These are phyloP conservation scores for Pyropia yezoensis DNA, from an alignment of 23 red algal genomes.

Conservation along the genomic window DNA sequence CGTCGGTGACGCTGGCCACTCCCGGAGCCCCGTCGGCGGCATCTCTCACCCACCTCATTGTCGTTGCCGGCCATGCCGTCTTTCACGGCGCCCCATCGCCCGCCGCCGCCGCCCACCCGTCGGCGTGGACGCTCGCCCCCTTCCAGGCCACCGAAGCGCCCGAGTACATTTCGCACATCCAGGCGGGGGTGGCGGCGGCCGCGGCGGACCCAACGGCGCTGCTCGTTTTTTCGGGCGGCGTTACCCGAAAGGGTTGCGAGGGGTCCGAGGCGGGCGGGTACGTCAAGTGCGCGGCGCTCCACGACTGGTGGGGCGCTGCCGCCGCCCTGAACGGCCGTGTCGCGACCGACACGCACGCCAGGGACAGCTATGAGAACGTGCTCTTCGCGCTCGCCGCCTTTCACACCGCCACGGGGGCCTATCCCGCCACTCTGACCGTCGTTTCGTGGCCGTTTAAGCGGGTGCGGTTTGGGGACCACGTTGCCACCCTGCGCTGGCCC, in stretches of 20 bases:
- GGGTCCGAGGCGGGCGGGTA: slow-evolving; percentile 53
- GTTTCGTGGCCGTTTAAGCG: slow-evolving; percentile 57
- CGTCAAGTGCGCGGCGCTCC: slow-evolving; percentile 19
- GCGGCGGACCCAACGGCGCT: slow-evolving; percentile 20
- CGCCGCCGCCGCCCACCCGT: slow-evolving; percentile 9
- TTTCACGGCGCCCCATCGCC: slow-evolving; percentile 23
- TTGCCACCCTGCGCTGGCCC: slow-evolving; percentile 36
- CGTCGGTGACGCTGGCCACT: too few species aligned
- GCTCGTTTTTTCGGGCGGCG: slow-evolving; percentile 70
- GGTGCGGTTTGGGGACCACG: slow-evolving; percentile 38
- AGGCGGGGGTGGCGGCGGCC: slow-evolving; percentile 27
- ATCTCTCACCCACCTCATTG: slow-evolving; percentile 30
- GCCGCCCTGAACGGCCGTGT: slow-evolving; percentile 16
- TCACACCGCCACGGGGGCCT: slow-evolving; percentile 18
- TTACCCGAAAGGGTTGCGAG: slow-evolving; percentile 30
- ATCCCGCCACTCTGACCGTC: slow-evolving; percentile 35
- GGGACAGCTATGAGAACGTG: slow-evolving; percentile 82
- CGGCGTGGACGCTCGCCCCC: slow-evolving; percentile 31
- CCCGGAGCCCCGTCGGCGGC: background rate
- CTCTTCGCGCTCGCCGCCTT: slow-evolving; percentile 64
- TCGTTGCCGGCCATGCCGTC: slow-evolving; percentile 69
- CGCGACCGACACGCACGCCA: slow-evolving; percentile 61
- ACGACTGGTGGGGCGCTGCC: slow-evolving; percentile 33
- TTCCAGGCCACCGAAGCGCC: slow-evolving; percentile 39
- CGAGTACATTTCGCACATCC: slow-evolving; percentile 47